phyloP scores from a whole-genome alignment of 208 protist species.

The Wallacemonas collosoma region DNA sequence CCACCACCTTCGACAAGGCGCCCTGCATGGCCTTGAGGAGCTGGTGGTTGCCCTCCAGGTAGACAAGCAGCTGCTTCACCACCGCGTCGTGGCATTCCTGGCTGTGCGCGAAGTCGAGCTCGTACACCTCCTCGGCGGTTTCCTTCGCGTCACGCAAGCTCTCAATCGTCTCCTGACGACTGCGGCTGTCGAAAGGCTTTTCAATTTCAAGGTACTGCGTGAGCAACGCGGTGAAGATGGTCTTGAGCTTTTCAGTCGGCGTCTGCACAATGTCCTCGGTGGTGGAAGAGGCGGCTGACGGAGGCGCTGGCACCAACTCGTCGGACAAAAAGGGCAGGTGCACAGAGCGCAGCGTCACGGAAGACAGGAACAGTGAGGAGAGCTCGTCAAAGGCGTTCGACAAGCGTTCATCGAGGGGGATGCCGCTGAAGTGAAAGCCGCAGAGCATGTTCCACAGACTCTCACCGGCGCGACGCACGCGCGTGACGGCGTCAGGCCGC shows the following conservation, averaged over 20 bases:
- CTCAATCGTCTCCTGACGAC: conserved; percentile 74
- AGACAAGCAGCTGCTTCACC: conserved; percentile 55
- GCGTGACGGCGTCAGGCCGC: conserved; percentile 60
- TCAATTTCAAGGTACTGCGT: conserved; percentile 79
- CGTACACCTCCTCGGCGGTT: conserved; percentile 42
- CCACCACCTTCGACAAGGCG: conserved; percentile 50
- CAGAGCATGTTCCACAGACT: conserved; percentile 70
- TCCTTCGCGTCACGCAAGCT: conserved; percentile 49
- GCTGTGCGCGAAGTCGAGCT: conserved; percentile 75
- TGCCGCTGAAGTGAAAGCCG: conserved; percentile 68
- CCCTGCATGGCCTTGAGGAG: conserved; percentile 64
- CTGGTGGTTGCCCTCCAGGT: conserved; percentile 54
- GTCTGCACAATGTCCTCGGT: conserved; percentile 27
- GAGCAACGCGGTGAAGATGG: conserved; percentile 60
- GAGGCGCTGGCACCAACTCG: too few species aligned
- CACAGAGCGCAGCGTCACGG: conserved; percentile 55
- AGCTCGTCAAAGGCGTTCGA: conserved; percentile 56
- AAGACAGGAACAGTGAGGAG: conserved; percentile 67
- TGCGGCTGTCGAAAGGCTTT: conserved; percentile 57
- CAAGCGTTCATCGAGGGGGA: conserved; percentile 54
- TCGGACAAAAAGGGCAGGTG: conserved; percentile 47
- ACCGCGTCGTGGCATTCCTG: conserved; percentile 75
- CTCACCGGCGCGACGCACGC: conserved; percentile 62
- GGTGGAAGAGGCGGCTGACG: too few species aligned
- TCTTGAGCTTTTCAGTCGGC: conserved; percentile 63